Base-by-base conservation (phyloP, 2,329 filamentous ascomycete genomes). In the Sporothrix globosa region DNA sequence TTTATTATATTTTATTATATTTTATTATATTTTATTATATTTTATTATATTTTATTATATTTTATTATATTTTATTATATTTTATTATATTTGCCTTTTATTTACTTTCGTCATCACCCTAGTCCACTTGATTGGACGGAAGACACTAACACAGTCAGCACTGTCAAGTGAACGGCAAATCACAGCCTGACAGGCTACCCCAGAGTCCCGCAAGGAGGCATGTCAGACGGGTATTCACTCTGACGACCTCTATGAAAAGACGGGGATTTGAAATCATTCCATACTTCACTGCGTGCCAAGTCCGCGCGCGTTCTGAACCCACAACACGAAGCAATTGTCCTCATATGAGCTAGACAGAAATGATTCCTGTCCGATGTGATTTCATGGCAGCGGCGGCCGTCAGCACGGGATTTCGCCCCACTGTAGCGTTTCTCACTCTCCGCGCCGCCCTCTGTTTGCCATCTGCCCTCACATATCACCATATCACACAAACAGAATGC, bases 151-250 rank as follows among this genome's bases (percentile, higher is more conserved):
- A 63, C 39, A 63, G 58, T 46, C 39, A 19, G 39, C n/a, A 61
- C 39, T 61, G 24, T 46, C 58, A 24, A 61, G 14, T 14, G 54
- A 27, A 39, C 17, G 39, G n/a, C 58, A 41, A 46, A 63, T n/a
- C 39, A 63, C 21, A 46, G 30, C 58, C 58, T 46, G 58, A 46
- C 30, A 56, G 52, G 21, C 50, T 21, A 24, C 2, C 13, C 24
- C 21, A 44, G 27, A 46, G 58, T 46, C 11, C 58, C 39, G 39
- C 39, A 21, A 21, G 14, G 10, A 34, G 21, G 46, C 27, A 39
- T 67, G 63, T 53, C 48, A 67, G 46, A 67, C 30, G 48, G 19
- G 46, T 19, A 41, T 67, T 67, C 63, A 67, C 46, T 67, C 27
- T 19, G n/a, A 53, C 63, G 27, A 17, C 27, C 44, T 50, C 44